These are phyloP conservation scores for Echria macrotheca DNA, from an alignment of 495 filamentous ascomycete genomes.

Conservation along the genomic window DNA sequence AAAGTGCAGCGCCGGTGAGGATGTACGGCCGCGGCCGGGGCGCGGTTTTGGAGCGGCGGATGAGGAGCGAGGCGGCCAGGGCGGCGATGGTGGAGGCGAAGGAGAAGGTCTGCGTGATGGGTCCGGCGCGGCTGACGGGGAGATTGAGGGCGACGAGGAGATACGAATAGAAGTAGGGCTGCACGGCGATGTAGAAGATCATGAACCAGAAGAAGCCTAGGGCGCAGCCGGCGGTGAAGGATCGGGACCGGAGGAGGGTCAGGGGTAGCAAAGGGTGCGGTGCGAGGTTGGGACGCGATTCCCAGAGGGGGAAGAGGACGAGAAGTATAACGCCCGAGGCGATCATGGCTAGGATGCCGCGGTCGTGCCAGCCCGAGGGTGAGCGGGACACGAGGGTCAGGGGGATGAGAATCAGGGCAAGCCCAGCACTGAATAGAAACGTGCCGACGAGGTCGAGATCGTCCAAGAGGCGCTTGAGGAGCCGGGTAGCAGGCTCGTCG, in stretches of 20 bases:
- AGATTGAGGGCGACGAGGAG: conserved; percentile 60
- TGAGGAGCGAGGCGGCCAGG: conserved; percentile 47
- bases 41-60: conserved; percentile 45
- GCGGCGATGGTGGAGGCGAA: conserved; percentile 50
- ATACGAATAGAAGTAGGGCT: conserved; percentile 57
- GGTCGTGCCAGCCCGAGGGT: conserved; percentile 45
- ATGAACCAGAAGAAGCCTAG: conserved; percentile 53
- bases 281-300: conserved; percentile 44
- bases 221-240: conserved; percentile 56
- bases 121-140: conserved; percentile 44
- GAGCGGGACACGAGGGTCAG: conserved; percentile 50
- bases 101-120: conserved; percentile 47
- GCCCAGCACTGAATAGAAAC: conserved; percentile 49
- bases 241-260: conserved; percentile 53
- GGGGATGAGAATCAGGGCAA: conserved; percentile 60
- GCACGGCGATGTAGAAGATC: conserved; percentile 58
- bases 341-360: conserved; percentile 52
- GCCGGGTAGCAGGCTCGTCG: background rate
- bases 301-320: conserved; percentile 54
- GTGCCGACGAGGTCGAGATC: conserved; percentile 58
- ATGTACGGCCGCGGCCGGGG: conserved; percentile 30
- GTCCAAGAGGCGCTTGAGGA: conserved; percentile 42
- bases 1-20: conserved; percentile 49
- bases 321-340: conserved; percentile 51
- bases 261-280: conserved; percentile 56